These are phyloP conservation scores for Schoenoplectus tabernaemontani DNA, from an alignment of 202 grass and related monocot genomes.

Conservation along the genomic window DNA sequence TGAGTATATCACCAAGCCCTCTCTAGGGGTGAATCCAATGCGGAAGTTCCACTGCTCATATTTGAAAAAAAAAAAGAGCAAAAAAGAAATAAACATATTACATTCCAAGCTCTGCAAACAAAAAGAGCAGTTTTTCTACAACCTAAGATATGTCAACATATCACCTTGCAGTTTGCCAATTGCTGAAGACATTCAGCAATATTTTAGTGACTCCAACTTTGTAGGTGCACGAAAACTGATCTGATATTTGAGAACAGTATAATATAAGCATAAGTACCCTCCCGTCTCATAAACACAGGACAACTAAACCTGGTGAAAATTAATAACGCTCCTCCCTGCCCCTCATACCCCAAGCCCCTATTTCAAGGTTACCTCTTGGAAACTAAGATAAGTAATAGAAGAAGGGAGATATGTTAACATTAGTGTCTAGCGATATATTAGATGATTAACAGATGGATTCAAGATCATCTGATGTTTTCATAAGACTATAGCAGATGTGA, in stretches of 20 bases:
- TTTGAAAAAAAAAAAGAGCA: background rate
- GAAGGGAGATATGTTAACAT: background rate
- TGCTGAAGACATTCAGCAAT: background rate
- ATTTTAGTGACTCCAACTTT: too few species aligned
- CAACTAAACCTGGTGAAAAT: background rate
- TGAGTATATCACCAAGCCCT: constrained; percentile 93
- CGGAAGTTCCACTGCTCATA: constrained; percentile 92
- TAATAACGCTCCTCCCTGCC: background rate
- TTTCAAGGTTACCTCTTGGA: background rate
- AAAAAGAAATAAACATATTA: background rate
- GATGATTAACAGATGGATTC: background rate
- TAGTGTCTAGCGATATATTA: background rate
- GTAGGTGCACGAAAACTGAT: too few species aligned
- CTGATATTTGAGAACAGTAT: background rate
- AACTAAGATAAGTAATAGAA: background rate
- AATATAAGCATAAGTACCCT: background rate
- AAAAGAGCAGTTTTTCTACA: too few species aligned
- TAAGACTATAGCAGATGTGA: background rate
- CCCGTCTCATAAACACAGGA: background rate
- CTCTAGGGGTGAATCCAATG: constrained; percentile 97
- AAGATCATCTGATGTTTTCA: background rate
- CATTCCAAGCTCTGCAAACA: background rate
- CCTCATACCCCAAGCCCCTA: background rate
- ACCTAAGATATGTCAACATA: background rate
- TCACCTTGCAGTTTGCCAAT: background rate